Base-by-base conservation (phyloP, 2,329 filamentous ascomycete genomes). In the Emericellopsis cladophorae region DNA sequence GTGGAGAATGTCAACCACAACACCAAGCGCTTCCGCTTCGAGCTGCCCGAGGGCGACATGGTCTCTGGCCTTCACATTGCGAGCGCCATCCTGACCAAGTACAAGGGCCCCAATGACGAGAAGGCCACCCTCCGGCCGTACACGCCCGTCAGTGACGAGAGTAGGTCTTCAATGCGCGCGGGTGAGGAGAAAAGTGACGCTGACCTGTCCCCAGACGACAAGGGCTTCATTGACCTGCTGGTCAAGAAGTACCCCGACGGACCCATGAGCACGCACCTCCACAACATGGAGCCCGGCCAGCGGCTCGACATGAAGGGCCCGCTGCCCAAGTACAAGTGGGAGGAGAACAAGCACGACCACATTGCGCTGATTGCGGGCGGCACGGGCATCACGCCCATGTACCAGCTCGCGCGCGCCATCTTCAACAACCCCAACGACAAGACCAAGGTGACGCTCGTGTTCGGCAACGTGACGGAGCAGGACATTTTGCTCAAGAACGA, bases 301-400 rank as follows among this genome's bases (percentile, higher is more conserved):
- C 72, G 73, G 14, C 79, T 98, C 42, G 81, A 90, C 46, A 79
- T 98, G 70, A 96, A 98, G 74, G 92, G 92, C 15, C 92, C 92
- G 2, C 78, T 98, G 32, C 85, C 87, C 54, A 98, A 98, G 67
- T 96, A 95, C 65, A 65, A 77, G 26, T 96, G 89, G 89, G 58
- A 76, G 40, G 57, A 81, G 51, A 96, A 96, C 76, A 95, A 95
- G 76, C 89, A 95, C 69, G 69, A 85, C 45, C 88, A 96, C 70
- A 78, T 93, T 53, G 81, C 77, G 32, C 71, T 90, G 49, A 76
- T 98, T 47, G 87, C 90, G n/a, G 92, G 92, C 53, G 92, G 92
- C 49, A 95, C 92, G 7, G 92, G 92, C 46, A 94, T 98, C 62
- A 92, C 92, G 10, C 92, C 92, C 51, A 95, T 96, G 90, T 96